Conservation (phyloP, 192 early-diverging fungal species). For the Diversispora eburnea region DNA sequence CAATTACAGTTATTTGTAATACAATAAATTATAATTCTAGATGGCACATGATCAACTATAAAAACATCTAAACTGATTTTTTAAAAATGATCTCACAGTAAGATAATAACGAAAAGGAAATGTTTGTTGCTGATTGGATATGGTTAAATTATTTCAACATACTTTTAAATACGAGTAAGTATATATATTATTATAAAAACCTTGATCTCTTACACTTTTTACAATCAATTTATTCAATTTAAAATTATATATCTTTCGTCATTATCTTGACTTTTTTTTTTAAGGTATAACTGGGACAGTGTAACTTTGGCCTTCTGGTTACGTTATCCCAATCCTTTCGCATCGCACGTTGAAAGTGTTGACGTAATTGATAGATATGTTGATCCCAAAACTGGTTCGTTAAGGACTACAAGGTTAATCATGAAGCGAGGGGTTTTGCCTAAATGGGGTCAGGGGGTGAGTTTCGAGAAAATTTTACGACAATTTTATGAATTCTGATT, state of each 20-base stretch:
- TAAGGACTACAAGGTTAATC: conserved; percentile 85
- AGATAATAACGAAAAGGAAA: too few relatives aligned
- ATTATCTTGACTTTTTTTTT: conserved; percentile 5
- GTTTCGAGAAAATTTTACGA: conserved; percentile 2
- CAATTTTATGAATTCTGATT: too few relatives aligned
- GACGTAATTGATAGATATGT: conserved; percentile 91
- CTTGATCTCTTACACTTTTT: background rate
- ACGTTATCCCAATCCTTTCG: conserved; percentile 98
- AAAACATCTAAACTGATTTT: too few relatives aligned
- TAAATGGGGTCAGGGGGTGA: conserved; percentile 73
- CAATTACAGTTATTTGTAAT: too few relatives aligned
- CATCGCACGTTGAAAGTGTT: conserved; percentile 85
- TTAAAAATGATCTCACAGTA: too few relatives aligned
- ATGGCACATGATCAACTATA: too few relatives aligned
- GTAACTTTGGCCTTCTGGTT: conserved; percentile 89
- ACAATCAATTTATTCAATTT: background rate
- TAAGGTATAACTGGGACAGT: conserved; percentile 64
- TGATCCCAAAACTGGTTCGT: conserved; percentile 70
- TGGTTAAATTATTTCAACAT: conserved; percentile 83
- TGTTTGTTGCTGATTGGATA: conserved; percentile 25
- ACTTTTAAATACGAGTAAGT: conserved; percentile 71
- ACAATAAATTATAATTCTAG: too few relatives aligned
- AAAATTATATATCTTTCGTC: background rate
- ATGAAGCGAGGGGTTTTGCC: conserved; percentile 86
- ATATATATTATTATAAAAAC: background rate